A percentile compares a stretch with the other conserved stretches of the same genome.
Evolutionary conservation across 192 early-diverging fungal genomes (phyloP).

Genomic region (Rhizoclosmatium sp.): DNA sequence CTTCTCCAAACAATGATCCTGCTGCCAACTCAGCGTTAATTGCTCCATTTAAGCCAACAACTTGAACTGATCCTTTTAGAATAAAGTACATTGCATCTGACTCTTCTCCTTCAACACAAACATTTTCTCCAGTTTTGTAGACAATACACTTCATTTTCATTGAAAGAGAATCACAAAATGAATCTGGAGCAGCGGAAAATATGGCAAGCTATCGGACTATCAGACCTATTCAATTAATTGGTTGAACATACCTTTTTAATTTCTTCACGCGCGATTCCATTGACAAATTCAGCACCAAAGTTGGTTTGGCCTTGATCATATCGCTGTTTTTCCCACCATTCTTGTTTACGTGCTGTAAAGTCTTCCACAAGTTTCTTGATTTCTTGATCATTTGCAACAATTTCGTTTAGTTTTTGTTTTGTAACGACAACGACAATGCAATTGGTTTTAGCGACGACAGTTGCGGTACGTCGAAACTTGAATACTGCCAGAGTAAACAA

Average conservation of each 20-base stretch:
- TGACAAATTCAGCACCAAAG: slow-evolving; percentile 60
- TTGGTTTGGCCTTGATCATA: slow-evolving; percentile 23
- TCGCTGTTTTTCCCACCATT: slow-evolving; percentile 41
- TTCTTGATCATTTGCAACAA: slow-evolving; percentile 22
- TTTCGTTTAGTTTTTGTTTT: slow-evolving; percentile 45
- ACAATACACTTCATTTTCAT: slow-evolving; percentile 41
- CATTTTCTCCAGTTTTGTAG: slow-evolving; percentile 24
- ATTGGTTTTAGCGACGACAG: slow-evolving; percentile 44
- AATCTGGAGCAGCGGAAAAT: slow-evolving; percentile 42
- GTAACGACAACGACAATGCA: slow-evolving; percentile 48
- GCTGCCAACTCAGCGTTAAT: slow-evolving; percentile 57
- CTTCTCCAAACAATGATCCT: slow-evolving; percentile 63
- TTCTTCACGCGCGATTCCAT: slow-evolving; percentile 51
- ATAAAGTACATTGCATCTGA: slow-evolving; percentile 58
- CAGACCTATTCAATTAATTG: not conserved
- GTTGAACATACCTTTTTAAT: slow-evolving; percentile 41
- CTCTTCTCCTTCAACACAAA: slow-evolving; percentile 52
- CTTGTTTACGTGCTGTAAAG: slow-evolving; percentile 19
- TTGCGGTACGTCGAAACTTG: slow-evolving; percentile 35
- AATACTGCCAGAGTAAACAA: slow-evolving; percentile 39
- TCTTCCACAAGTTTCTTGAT: slow-evolving; percentile 26
- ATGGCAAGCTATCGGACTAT: slow-evolving; percentile 41
- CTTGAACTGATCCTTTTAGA: slow-evolving; percentile 51
- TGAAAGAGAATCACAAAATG: slow-evolving; percentile 51
- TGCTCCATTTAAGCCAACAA: slow-evolving; percentile 40